Evolutionary conservation across 495 filamentous ascomycete genomes (phyloP).

Genomic region (Penicillium malachiteum): DNA sequence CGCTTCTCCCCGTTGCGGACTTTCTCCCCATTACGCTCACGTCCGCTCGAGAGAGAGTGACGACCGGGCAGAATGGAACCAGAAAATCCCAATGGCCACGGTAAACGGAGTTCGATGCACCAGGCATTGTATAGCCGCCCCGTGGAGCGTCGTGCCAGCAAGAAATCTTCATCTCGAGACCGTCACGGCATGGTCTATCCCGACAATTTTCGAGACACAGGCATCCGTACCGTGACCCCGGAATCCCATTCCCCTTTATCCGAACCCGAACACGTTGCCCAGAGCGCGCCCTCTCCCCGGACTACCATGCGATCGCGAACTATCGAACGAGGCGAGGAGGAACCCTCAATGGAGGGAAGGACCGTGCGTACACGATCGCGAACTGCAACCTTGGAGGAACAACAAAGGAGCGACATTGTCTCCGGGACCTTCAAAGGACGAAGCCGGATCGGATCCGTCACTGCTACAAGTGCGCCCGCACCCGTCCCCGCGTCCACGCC

Average conservation of each 20-base stretch:
- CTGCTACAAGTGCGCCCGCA: conserved; percentile 32
- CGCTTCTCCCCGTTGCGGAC: conserved; percentile 14
- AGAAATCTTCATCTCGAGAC: conserved; percentile 53
- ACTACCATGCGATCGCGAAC: conserved; percentile 35
- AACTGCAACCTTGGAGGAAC: conserved; percentile 51
- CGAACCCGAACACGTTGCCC: conserved; percentile 38
- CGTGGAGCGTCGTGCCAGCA: conserved; percentile 51
- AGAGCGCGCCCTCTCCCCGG: conserved; percentile 43
- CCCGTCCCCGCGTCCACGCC: conserved; percentile 11
- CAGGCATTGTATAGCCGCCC: conserved; percentile 44
- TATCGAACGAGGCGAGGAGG: conserved; percentile 37
- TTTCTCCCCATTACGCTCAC: conserved; percentile 19
- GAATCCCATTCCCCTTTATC: conserved; percentile 46
- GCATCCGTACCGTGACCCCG: conserved; percentile 49
- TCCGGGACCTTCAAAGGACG: conserved; percentile 39
- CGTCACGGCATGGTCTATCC: conserved; percentile 55
- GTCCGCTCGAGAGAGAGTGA: conserved; percentile 10
- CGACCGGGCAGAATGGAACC: conserved; percentile 41
- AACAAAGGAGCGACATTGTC: conserved; percentile 38
- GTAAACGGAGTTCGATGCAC: conserved; percentile 44
- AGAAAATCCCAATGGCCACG: conserved; percentile 40
- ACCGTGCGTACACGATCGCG: conserved; percentile 47
- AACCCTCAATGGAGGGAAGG: conserved; percentile 31
- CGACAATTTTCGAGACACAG: conserved; percentile 49
- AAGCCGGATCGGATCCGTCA: conserved; percentile 47